These are phyloP conservation scores for Dissophora ornata DNA, from an alignment of 192 early-diverging fungal species.

Conservation along the genomic window DNA sequence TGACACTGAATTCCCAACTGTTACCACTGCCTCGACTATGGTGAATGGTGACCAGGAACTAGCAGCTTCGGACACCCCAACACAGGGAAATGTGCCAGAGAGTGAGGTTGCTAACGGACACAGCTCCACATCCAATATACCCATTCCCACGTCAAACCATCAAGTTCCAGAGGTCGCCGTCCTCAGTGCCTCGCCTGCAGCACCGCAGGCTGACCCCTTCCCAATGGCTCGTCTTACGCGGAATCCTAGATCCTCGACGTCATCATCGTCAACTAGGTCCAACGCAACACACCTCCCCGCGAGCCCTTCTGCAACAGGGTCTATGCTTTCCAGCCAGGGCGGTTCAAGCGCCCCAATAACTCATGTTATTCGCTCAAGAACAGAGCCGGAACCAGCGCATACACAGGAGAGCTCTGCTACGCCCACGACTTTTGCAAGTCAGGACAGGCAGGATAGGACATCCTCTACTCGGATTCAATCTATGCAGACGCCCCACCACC, in stretches of 20 bases:
- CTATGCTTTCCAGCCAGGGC: too few species aligned
- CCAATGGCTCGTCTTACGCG: conserved; percentile 40
- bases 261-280: too few species aligned
- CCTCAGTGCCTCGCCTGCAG: conserved; percentile 21
- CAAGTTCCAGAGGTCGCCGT: conserved; percentile 12
- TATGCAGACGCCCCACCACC: neutral
- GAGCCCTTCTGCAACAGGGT: neutral
- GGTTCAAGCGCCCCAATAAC: too few species aligned
- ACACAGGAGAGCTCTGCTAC: neutral
- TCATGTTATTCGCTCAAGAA: neutral
- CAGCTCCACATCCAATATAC: conserved; percentile 12
- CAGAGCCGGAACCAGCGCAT: neutral
- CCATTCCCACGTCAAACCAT: conserved; percentile 2
- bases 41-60: neutral
- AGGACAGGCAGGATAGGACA: neutral
- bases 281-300: too few species aligned
- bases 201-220: conserved; percentile 20
- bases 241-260: conserved; percentile 18
- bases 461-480: neutral
- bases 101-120: neutral
- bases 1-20: neutral
- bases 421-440: neutral
- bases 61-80: neutral
- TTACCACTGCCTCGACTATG: neutral
- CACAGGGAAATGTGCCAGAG: neutral